These are phyloP conservation scores for Lodderomyces elongisporus DNA, from an alignment of 1,139 yeast genomes.

Conservation along the genomic window DNA sequence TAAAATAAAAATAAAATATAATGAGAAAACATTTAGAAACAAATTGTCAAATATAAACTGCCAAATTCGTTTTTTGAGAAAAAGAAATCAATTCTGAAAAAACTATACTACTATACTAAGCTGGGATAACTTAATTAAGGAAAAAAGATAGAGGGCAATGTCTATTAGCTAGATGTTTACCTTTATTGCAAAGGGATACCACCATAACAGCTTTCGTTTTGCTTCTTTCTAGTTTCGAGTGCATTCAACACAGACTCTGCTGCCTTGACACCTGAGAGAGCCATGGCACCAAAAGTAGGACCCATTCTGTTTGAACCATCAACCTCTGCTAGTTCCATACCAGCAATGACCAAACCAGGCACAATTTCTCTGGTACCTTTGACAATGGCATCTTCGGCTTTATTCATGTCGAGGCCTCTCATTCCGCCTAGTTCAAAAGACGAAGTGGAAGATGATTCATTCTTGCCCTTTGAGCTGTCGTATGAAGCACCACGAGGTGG, in stretches of 20 bases:
- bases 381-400: conserved; percentile 74
- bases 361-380: conserved; percentile 65
- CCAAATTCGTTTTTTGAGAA: too few relatives aligned
- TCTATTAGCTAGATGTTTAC: too few relatives aligned
- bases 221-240: conserved; percentile 44
- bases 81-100: too few relatives aligned
- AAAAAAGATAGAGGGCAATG: too few relatives aligned
- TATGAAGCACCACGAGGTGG: conserved; percentile 17
- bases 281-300: conserved; percentile 83
- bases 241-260: conserved; percentile 58
- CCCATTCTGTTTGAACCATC: conserved; percentile 82
- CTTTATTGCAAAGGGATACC: too few relatives aligned
- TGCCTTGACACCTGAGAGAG: conserved; percentile 70
- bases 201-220: conserved; percentile 22
- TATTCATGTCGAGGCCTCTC: conserved; percentile 78
- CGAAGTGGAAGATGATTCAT: conserved; percentile 21
- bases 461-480: conserved; percentile 4
- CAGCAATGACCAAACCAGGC: conserved; percentile 71
- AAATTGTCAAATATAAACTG: too few relatives aligned
- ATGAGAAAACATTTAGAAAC: too few relatives aligned
- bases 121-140: too few relatives aligned
- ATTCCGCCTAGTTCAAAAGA: conserved; percentile 57
- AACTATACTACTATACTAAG: too few relatives aligned
- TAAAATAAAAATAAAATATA: too few relatives aligned
- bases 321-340: conserved; percentile 77